Evolutionary conservation across 805 yeast genomes (phyloP), one percentile per base, ranked within the genome.

Genomic region (Metschnikowia henanensis): DNA sequence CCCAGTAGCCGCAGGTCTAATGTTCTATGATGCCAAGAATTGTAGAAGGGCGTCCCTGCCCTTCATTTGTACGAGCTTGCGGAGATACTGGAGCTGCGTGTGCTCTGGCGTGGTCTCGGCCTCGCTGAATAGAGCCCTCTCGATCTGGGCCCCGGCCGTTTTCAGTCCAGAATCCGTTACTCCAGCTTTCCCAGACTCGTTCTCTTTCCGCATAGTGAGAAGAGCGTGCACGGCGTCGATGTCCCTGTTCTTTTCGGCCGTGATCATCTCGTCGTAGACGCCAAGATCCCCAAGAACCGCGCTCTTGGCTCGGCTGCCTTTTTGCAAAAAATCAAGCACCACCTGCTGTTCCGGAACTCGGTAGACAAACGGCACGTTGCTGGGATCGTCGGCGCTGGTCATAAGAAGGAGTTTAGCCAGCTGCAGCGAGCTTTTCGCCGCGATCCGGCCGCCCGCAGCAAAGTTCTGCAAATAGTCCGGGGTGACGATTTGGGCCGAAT

Each of bases 281-380:
- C 12, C 12, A 9, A 23, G 8, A 9, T 23, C 26, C 12, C 12
- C 26, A 9, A 23, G 26, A 23, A 17, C n/a, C 26, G 10, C 16
- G 16, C 23, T 6, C 15, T n/a, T 15, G 30, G n/a, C 15, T 48
- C 51, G 18, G 6, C 19, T 25, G 17, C 39, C 18, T 31, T 23
- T 19, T 18, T 23, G 76, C 26, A 84, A 60, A 56, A 89, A 89
- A 60, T 87, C 92, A 25, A 87, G 63, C 32, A 84, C 62, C 5
- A 88, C 73, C 55, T 84, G 82, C 33, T 74, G 73, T 50, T 85
- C 94, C 1, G 88, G 86, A 4, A 88, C 60, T 43, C 84, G 67
- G 61, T 81, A 84, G 0, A 87, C 72, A 28, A 77, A 72, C 28
- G 79, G 73, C 26, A 67, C 64, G 57, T 34, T 45, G 40, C 48